phyloP scores from a whole-genome alignment of 352 stramenopile species.

The Pythium vanterpoolii region DNA sequence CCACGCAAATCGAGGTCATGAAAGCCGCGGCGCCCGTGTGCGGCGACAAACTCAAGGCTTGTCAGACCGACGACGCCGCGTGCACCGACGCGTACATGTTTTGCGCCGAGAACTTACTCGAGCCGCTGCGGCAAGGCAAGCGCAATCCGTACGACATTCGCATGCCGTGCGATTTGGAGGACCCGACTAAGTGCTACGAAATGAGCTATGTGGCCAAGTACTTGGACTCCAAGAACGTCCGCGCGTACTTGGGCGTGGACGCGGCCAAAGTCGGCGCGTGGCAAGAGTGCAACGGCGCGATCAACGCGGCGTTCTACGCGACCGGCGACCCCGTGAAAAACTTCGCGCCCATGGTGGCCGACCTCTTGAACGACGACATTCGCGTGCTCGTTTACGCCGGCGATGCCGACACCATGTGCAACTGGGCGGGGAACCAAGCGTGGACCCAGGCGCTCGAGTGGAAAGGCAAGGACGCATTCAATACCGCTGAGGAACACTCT shows the following conservation, averaged over 20 bases:
- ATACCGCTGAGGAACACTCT: conserved; percentile 22
- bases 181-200: conserved; percentile 1
- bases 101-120: conserved; percentile 28
- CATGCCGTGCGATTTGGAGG: not conserved
- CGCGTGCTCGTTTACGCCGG: conserved; percentile 20
- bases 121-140: not conserved
- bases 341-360: conserved; percentile 40
- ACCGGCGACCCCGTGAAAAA: conserved; percentile 28
- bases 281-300: conserved; percentile 3
- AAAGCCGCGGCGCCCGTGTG: conserved; percentile 18
- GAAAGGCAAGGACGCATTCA: conserved; percentile 74
- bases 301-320: conserved; percentile 28
- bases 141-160: conserved; percentile 65
- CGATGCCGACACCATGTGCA: conserved; percentile 94
- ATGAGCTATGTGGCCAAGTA: conserved; percentile 24
- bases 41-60: not conserved
- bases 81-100: conserved; percentile 22
- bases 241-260: conserved; percentile 46
- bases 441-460: conserved; percentile 89
- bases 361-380: conserved; percentile 53
- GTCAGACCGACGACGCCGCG: not conserved
- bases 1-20: conserved; percentile 24
- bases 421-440: conserved; percentile 91
- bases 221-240: conserved; percentile 33
- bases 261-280: conserved; percentile 20